A percentile compares a stretch with the other conserved stretches of the same genome.
These are phyloP conservation scores for Aquilaria agallochum DNA, from an alignment of 441 rosid genomes.

Conservation along the genomic window DNA sequence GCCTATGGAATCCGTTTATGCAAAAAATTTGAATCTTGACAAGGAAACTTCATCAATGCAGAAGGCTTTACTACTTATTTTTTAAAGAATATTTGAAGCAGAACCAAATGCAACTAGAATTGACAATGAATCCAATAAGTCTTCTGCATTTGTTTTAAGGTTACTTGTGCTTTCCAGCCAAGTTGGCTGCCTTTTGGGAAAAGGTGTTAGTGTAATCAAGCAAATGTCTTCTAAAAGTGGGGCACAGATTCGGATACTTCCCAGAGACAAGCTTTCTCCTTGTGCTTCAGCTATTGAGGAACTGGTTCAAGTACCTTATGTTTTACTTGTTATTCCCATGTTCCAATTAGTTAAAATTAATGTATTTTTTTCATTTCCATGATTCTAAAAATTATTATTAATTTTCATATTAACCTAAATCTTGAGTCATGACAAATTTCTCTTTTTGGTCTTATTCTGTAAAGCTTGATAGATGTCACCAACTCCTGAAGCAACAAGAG, in stretches of 20 bases:
- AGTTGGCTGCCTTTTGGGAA: slow-evolving; percentile 67
- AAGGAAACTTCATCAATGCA: slow-evolving; percentile 39
- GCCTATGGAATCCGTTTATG: slow-evolving; percentile 24
- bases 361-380: too few relatives aligned
- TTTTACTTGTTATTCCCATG: neutral
- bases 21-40: slow-evolving; percentile 27
- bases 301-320: slow-evolving; percentile 46
- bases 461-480: too few relatives aligned
- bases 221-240: slow-evolving; percentile 61
- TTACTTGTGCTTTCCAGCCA: slow-evolving; percentile 60
- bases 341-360: too few relatives aligned
- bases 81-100: slow-evolving; percentile 50
- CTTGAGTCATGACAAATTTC: too few relatives aligned
- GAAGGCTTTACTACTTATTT: slow-evolving; percentile 57
- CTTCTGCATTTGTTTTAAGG: slow-evolving; percentile 35
- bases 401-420: too few relatives aligned
- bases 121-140: slow-evolving; percentile 33
- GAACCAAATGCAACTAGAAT: slow-evolving; percentile 29
- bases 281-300: slow-evolving; percentile 57
- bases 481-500: too few relatives aligned
- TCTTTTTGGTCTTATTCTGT: too few relatives aligned
- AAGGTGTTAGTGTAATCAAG: slow-evolving; percentile 63
- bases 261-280: slow-evolving; percentile 59
- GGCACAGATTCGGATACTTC: slow-evolving; percentile 63
- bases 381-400: too few relatives aligned